phyloP scores from a whole-genome alignment of 805 yeast species.

The Teunomyces lycoperdinae region DNA sequence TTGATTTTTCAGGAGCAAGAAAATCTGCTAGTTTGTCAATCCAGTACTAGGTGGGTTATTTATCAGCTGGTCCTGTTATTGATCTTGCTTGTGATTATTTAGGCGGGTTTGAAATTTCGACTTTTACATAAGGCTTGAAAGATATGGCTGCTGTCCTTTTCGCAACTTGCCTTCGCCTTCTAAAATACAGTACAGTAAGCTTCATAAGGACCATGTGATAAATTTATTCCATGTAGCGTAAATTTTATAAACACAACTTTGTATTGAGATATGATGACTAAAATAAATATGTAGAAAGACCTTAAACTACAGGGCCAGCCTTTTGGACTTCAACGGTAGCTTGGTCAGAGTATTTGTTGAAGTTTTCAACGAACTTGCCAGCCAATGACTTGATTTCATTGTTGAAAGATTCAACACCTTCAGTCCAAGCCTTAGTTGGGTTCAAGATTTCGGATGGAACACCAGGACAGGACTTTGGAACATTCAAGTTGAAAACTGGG shows the following conservation, averaged over 20 bases:
- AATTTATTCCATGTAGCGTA: not conserved
- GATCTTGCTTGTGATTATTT: too few species aligned
- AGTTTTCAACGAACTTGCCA: conserved; percentile 77
- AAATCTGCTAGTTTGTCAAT: too few species aligned
- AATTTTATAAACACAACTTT: not conserved
- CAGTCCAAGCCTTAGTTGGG: conserved; percentile 80
- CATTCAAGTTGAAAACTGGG: conserved; percentile 81
- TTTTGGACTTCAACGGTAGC: conserved; percentile 85
- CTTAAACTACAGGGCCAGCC: conserved; percentile 74
- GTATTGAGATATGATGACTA: conserved; percentile 1
- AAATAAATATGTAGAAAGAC: not conserved
- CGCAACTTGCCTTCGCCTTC: too few species aligned
- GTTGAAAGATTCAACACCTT: conserved; percentile 37
- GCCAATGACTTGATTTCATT: conserved; percentile 60
- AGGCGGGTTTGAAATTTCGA: too few species aligned
- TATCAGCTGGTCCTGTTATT: too few species aligned
- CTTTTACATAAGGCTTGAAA: too few species aligned
- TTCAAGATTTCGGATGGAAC: conserved; percentile 85
- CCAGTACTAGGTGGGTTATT: too few species aligned
- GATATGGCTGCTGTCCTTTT: too few species aligned
- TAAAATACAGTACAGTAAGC: too few species aligned
- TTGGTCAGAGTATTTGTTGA: conserved; percentile 75
- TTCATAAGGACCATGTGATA: not conserved
- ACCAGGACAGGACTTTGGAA: conserved; percentile 77
- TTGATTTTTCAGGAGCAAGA: too few species aligned